Conservation (phyloP, 108 stramenopile genomes). For the Aurantiochytrium sp. region DNA sequence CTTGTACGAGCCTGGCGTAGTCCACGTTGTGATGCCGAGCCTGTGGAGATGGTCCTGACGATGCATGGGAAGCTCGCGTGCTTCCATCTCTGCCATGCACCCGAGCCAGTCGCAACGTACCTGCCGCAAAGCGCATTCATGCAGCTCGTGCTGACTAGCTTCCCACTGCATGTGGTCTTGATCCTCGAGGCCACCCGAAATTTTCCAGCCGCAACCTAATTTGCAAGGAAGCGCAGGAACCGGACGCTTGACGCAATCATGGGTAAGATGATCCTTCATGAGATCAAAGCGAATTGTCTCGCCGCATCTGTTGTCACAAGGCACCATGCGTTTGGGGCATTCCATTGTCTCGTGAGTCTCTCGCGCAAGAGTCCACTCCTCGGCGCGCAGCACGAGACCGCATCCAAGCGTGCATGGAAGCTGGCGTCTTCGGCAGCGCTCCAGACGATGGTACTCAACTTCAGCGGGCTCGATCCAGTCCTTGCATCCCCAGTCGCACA, state of each 20-base stretch:
- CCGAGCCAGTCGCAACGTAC: constrained; percentile 39
- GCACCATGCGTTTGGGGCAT: constrained; percentile 47
- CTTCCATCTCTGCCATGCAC: constrained; percentile 43
- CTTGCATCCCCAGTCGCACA: constrained; percentile 57
- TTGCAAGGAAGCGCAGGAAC: constrained; percentile 40
- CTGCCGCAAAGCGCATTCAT: constrained; percentile 34
- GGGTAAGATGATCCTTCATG: constrained; percentile 31
- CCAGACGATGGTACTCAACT: constrained; percentile 31
- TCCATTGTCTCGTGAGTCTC: constrained; percentile 21
- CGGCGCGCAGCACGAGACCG: neutral
- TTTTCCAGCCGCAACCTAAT: constrained; percentile 39
- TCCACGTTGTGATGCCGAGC: neutral
- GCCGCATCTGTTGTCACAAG: constrained; percentile 39
- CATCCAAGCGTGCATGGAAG: constrained; percentile 47
- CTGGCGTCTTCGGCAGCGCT: constrained; percentile 40
- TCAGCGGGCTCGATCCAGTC: constrained; percentile 44
- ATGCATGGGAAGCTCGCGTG: constrained; percentile 40
- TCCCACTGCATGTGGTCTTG: constrained; percentile 39
- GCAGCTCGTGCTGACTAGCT: constrained; percentile 47
- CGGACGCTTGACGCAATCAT: constrained; percentile 45
- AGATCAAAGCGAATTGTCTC: constrained; percentile 41
- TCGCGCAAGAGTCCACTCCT: neutral
- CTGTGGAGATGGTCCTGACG: neutral
- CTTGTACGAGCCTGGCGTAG: constrained; percentile 26
- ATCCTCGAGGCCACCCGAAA: constrained; percentile 30